Conservation (phyloP, 768 basidiomycete genomes). For the Auricularia cornea region DNA sequence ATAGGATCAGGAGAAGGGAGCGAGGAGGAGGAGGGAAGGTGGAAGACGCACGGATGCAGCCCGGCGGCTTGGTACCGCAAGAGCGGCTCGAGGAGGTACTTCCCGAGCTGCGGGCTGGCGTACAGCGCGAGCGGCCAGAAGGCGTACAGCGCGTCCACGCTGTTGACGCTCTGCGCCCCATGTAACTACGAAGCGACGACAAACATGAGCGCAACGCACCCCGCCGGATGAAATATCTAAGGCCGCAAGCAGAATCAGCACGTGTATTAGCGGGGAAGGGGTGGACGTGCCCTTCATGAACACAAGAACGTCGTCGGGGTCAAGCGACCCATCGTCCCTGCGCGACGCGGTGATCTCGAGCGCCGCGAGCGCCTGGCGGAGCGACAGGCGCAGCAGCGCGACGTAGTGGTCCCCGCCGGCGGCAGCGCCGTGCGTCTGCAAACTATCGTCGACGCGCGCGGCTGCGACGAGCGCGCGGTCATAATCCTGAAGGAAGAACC, state of each 20-base stretch:
- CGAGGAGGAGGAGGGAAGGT: no score
- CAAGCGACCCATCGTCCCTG: conserved; percentile 18
- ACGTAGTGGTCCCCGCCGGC: conserved; percentile 24
- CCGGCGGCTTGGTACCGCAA: conserved; percentile 61
- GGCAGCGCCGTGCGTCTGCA: conserved; percentile 21
- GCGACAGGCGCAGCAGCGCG: conserved; percentile 23
- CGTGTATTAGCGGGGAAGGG: no score
- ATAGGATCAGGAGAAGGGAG: no score
- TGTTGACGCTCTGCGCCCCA: conserved; percentile 3
- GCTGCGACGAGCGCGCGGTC: conserved; percentile 22
- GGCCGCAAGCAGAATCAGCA: no score
- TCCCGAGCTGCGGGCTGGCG: conserved; percentile 27
- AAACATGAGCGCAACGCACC: no score
- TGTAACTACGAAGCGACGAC: no score
- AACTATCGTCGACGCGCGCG: conserved; percentile 24
- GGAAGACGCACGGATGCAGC: conserved; percentile 43
- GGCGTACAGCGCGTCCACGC: conserved; percentile 16
- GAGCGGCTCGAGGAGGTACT: conserved; percentile 49
- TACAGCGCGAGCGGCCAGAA: conserved; percentile 13
- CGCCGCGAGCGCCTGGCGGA: conserved; percentile 27
- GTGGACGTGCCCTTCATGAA: conserved; percentile 32
- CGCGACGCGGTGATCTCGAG: conserved; percentile 27
- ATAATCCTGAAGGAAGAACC: conserved; percentile 26
- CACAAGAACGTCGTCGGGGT: conserved; percentile 24
- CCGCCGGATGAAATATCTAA: no score